Evolutionary conservation across 495 filamentous ascomycete species (phyloP).

Genomic region (Neurospora sp.): DNA sequence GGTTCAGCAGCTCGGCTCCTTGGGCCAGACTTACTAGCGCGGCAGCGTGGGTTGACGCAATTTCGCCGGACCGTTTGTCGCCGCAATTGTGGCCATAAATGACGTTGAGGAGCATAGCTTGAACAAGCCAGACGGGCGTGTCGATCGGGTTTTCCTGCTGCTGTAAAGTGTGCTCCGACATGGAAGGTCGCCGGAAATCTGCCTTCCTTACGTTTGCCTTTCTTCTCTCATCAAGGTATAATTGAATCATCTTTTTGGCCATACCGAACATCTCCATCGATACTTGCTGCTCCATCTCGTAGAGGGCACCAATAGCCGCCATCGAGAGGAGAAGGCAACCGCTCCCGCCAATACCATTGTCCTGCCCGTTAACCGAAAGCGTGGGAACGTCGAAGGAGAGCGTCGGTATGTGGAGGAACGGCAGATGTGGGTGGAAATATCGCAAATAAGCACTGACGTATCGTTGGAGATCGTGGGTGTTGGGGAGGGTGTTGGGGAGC

Average conservation of each 20-base stretch:
- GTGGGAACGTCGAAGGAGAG: constrained; percentile 78
- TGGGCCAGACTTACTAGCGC: constrained; percentile 85
- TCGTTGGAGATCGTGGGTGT: constrained; percentile 84
- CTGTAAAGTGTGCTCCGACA: constrained; percentile 37
- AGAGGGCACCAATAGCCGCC: constrained; percentile 92
- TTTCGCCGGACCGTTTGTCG: constrained; percentile 81
- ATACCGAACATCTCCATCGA: constrained; percentile 86
- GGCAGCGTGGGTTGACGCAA: constrained; percentile 83
- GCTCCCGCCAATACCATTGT: constrained; percentile 64
- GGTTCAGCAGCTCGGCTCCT: constrained; percentile 64
- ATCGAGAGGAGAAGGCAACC: constrained; percentile 91
- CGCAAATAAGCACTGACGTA: constrained; percentile 86
- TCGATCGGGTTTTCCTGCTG: constrained; percentile 59
- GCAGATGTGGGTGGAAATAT: constrained; percentile 90
- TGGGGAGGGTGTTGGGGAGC: constrained; percentile 53
- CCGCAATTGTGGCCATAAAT: constrained; percentile 94
- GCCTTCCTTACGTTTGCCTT: constrained; percentile 81
- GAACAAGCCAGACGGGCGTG: constrained; percentile 94
- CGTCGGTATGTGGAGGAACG: constrained; percentile 87
- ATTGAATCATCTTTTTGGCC: constrained; percentile 88
- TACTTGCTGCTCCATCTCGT: constrained; percentile 69
- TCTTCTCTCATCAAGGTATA: constrained; percentile 86
- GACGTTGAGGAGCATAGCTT: constrained; percentile 94
- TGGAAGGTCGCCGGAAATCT: constrained; percentile 50
- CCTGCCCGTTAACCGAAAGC: constrained; percentile 51